Percentiles rank a stretch among this genome's conserved stretches.
Evolutionary conservation across 345 rosid genomes (phyloP).

Genomic region (Moringa oleifera): DNA sequence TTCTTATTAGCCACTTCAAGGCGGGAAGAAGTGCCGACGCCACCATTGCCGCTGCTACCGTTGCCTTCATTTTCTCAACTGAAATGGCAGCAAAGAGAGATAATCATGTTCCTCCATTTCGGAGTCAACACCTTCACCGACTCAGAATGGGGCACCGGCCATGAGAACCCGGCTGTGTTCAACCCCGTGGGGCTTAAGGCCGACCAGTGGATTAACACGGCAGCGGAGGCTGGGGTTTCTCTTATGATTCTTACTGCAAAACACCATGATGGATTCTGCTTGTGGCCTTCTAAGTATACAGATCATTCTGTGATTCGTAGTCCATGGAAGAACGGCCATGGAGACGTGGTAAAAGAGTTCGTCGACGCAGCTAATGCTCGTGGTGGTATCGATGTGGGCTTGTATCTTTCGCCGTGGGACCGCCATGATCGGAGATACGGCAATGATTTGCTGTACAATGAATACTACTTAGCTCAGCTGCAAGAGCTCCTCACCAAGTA

Average conservation of each 20-base stretch:
- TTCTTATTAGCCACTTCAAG: not conserved
- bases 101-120: constrained; percentile 76
- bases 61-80: constrained; percentile 60
- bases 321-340: constrained; percentile 53
- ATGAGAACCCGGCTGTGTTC: constrained; percentile 50
- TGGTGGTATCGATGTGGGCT: constrained; percentile 45
- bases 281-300: constrained; percentile 70
- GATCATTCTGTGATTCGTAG: constrained; percentile 55
- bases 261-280: constrained; percentile 80
- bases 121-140: constrained; percentile 80
- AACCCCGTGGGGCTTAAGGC: constrained; percentile 43
- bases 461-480: constrained; percentile 63
- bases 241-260: constrained; percentile 66
- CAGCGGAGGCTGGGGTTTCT: constrained; percentile 48
- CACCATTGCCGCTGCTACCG: constrained; percentile 61
- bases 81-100: constrained; percentile 70
- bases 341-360: constrained; percentile 60
- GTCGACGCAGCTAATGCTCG: constrained; percentile 34
- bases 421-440: constrained; percentile 62
- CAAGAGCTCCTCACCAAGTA: constrained; percentile 58
- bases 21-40: constrained; percentile 33
- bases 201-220: constrained; percentile 47
- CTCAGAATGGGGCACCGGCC: constrained; percentile 74
- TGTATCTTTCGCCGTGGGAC: constrained; percentile 79
- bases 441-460: constrained; percentile 51